Evolutionary conservation across 352 stramenopile genomes (phyloP).

Genomic region (Phytophthora megakarya): DNA sequence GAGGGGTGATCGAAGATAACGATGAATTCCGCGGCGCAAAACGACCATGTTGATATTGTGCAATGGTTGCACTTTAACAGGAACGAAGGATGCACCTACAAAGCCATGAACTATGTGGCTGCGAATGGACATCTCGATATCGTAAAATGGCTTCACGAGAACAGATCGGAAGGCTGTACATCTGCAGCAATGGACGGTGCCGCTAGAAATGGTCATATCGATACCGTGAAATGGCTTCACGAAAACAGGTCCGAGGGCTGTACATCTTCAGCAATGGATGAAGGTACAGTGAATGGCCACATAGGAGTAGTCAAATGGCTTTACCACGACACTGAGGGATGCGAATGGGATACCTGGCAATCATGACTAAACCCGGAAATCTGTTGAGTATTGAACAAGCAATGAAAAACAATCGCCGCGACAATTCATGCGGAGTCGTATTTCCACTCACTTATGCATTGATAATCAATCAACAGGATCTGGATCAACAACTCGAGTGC

Average conservation of each 20-base stretch:
- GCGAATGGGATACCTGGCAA: no score
- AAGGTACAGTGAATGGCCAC: conserved; percentile 11
- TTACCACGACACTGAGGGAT: no score
- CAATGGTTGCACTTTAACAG: conserved; percentile 27
- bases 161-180: conserved; percentile 39
- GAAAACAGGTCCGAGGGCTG: conserved; percentile 25
- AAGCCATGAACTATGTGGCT: conserved; percentile 42
- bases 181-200: conserved; percentile 38
- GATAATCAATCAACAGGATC: not conserved
- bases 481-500: no score
- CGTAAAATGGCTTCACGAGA: conserved; percentile 36
- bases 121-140: conserved; percentile 37
- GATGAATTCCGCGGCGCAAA: conserved; percentile 26
- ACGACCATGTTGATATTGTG: conserved; percentile 29
- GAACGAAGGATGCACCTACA: conserved; percentile 21
- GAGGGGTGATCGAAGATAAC: conserved; percentile 26
- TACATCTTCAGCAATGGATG: conserved; percentile 21
- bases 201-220: conserved; percentile 17
- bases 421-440: no score
- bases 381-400: no score
- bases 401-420: no score
- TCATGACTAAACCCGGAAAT: no score
- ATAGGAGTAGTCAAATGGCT: conserved; percentile 35
- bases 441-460: no score
- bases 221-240: conserved; percentile 35